These are phyloP conservation scores for Candida ortonii DNA, from an alignment of 805 yeast species.

Conservation along the genomic window DNA sequence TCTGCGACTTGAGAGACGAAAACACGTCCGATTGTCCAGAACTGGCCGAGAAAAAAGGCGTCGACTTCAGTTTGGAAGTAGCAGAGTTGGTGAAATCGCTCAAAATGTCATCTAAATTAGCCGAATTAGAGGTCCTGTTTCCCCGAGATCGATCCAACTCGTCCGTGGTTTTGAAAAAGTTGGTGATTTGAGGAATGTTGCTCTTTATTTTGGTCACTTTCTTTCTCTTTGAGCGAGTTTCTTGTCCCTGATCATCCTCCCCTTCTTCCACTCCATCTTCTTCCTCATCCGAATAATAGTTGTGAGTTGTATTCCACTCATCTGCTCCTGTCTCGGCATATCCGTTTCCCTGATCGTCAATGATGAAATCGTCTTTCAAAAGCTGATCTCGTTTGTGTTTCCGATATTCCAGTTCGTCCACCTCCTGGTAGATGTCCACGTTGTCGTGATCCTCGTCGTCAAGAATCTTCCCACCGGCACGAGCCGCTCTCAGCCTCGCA, in stretches of 20 bases:
- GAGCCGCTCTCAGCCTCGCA: constrained; percentile 60
- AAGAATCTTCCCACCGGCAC: constrained; percentile 53
- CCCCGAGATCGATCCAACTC: constrained; percentile 18
- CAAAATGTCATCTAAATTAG: constrained; percentile 65
- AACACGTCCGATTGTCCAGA: constrained; percentile 28
- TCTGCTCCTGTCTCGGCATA: constrained; percentile 92
- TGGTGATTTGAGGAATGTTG: constrained; percentile 35
- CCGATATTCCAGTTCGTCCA: constrained; percentile 77
- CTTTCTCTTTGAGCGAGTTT: constrained; percentile 27
- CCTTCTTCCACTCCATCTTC: too few species aligned
- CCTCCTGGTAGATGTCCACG: constrained; percentile 79
- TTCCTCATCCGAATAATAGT: constrained; percentile 57
- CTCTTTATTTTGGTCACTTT: constrained; percentile 35
- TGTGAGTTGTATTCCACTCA: constrained; percentile 69
- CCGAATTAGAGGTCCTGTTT: constrained; percentile 42
- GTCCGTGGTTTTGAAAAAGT: constrained; percentile 44
- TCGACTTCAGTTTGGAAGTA: constrained; percentile 16
- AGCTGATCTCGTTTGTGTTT: constrained; percentile 75
- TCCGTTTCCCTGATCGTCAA: constrained; percentile 91
- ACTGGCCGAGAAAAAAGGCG: constrained; percentile 19
- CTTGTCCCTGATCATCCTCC: constrained; percentile 31
- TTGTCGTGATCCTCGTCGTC: constrained; percentile 36
- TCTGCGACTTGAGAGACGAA: constrained; percentile 25
- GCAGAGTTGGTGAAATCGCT: constrained; percentile 46
- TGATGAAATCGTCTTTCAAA: constrained; percentile 87